phyloP scores from a whole-genome alignment of 495 filamentous ascomycete genomes.

The Geopyxis carbonaria region DNA sequence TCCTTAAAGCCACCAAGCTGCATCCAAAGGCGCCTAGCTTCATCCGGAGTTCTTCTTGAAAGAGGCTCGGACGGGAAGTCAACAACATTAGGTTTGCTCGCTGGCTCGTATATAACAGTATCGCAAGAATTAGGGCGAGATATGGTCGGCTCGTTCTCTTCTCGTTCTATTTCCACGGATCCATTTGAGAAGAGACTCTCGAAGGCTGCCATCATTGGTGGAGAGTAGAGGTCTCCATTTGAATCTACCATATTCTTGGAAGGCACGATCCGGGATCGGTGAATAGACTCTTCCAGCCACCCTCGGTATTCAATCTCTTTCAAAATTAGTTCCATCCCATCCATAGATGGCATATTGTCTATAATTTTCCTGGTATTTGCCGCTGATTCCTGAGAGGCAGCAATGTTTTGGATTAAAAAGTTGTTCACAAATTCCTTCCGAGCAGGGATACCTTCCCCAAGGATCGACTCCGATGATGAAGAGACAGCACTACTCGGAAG shows the following conservation, averaged over 20 bases:
- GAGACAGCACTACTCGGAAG: too few relatives aligned
- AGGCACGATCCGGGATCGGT: neutral
- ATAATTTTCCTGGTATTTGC: neutral
- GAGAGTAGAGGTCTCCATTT: neutral
- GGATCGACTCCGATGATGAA: neutral
- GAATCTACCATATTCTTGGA: neutral
- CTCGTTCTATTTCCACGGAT: neutral
- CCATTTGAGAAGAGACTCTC: conserved; percentile 4
- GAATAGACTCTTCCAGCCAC: conserved; percentile 4
- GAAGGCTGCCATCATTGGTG: conserved; percentile 4
- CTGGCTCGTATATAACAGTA: too few relatives aligned
- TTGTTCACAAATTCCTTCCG: neutral
- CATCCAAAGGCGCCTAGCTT: conserved; percentile 6
- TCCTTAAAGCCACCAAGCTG: conserved; percentile 2
- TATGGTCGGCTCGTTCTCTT: neutral
- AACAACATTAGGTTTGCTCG: too few relatives aligned
- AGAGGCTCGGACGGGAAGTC: too few relatives aligned
- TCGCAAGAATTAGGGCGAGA: too few relatives aligned
- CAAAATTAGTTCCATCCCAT: too few relatives aligned
- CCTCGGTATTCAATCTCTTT: conserved; percentile 2
- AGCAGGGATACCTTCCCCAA: neutral
- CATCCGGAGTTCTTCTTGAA: conserved; percentile 1
- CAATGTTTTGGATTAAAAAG: conserved; percentile 2
- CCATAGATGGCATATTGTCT: conserved; percentile 1
- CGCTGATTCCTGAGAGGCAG: neutral